Conservation (phyloP, 768 basidiomycete species). For the Boletus sp. region DNA sequence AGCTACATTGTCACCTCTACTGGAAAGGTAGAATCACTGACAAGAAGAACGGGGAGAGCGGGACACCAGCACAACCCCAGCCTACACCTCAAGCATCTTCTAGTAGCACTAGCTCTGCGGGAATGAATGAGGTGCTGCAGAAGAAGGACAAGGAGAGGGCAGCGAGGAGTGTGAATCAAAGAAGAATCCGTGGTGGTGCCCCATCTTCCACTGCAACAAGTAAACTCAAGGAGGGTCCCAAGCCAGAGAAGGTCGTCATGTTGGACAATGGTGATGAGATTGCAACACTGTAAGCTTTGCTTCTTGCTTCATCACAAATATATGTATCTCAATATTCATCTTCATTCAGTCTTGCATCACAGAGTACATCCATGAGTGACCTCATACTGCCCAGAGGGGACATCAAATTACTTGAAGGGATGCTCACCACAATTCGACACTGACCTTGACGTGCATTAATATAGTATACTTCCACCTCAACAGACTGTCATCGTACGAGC, state of each 20-base stretch:
- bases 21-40: slow-evolving; percentile 63
- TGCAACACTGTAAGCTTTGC: slow-evolving; percentile 53
- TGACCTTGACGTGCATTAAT: slow-evolving; percentile 75
- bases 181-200: slow-evolving; percentile 77
- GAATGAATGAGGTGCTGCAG: slow-evolving; percentile 70
- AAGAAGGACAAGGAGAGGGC: slow-evolving; percentile 70
- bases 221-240: slow-evolving; percentile 10
- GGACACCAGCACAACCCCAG: neutral
- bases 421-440: slow-evolving; percentile 37
- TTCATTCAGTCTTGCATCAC: slow-evolving; percentile 18
- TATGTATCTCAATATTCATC: neutral
- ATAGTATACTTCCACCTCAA: slow-evolving; percentile 75
- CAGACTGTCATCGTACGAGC: slow-evolving; percentile 83
- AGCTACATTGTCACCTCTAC: slow-evolving; percentile 69
- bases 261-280: slow-evolving; percentile 39
- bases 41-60: slow-evolving; percentile 24
- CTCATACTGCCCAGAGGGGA: slow-evolving; percentile 19
- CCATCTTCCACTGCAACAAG: slow-evolving; percentile 20
- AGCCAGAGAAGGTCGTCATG: slow-evolving; percentile 9
- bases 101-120: slow-evolving; percentile 16
- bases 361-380: slow-evolving; percentile 16
- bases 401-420: slow-evolving; percentile 22
- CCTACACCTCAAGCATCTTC: slow-evolving; percentile 15
- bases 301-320: neutral
- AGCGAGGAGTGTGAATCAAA: slow-evolving; percentile 58